phyloP scores from a whole-genome alignment of 805 yeast species.

The Yamadazyma sp. region DNA sequence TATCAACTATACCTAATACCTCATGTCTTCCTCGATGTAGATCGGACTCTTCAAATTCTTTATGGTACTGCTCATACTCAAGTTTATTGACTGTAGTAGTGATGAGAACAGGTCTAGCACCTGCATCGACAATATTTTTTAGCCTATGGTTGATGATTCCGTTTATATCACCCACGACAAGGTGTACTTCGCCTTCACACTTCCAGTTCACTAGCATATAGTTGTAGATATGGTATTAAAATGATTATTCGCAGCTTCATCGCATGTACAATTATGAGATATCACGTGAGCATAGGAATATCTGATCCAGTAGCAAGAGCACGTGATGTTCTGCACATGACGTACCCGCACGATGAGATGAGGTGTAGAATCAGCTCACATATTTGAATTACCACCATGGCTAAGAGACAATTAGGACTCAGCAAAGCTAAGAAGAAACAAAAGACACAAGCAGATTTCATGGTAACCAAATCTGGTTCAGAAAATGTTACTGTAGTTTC shows the following conservation, averaged over 20 bases:
- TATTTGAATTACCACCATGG: constrained; percentile 16
- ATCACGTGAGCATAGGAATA: constrained; percentile 4
- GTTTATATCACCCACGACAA: constrained; percentile 53
- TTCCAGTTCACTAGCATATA: constrained; percentile 42
- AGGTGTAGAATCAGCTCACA: constrained; percentile 2
- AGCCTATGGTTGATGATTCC: constrained; percentile 49
- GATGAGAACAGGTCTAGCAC: constrained; percentile 55
- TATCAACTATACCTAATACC: constrained; percentile 67
- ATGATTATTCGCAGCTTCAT: not conserved
- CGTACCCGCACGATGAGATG: constrained; percentile 11
- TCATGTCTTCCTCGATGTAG: constrained; percentile 60
- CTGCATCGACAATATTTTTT: constrained; percentile 47
- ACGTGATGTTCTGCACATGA: constrained; percentile 1
- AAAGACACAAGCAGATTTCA: constrained; percentile 1
- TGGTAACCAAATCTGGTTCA: not conserved
- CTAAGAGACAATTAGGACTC: constrained; percentile 39
- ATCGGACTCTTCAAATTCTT: constrained; percentile 40
- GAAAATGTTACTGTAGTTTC: not conserved
- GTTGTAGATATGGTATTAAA: no score
- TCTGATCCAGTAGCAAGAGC: not conserved
- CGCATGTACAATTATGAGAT: constrained; percentile 4
- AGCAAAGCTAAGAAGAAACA: constrained; percentile 43
- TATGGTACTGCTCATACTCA: constrained; percentile 11
- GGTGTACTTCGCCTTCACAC: constrained; percentile 52
- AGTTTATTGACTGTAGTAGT: constrained; percentile 22